phyloP scores from a whole-genome alignment of 192 early-diverging fungal genomes.

The Coemansia sp. region DNA sequence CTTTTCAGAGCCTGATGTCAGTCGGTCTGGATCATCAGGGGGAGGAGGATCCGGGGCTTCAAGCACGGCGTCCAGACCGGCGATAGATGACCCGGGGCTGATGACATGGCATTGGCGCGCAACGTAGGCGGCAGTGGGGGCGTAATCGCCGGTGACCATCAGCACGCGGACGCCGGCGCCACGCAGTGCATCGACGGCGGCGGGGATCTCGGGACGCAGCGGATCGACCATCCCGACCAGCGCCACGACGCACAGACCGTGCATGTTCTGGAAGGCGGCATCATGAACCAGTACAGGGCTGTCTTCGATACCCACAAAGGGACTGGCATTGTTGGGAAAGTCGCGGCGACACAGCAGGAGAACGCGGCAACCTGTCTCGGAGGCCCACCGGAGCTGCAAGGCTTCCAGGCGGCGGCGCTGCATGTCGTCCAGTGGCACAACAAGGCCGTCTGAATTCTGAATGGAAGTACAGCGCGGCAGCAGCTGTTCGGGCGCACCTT shows the following conservation, averaged over 20 bases:
- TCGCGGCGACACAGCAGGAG: conserved; percentile 50
- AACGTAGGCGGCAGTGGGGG: conserved; percentile 76
- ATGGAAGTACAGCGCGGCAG: conserved; percentile 54
- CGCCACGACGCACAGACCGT: conserved; percentile 67
- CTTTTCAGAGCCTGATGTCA: conserved; percentile 5
- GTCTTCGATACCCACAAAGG: conserved; percentile 48
- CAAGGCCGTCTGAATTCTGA: conserved; percentile 40
- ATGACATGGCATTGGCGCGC: conserved; percentile 78
- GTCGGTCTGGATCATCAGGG: too few species aligned
- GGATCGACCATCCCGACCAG: conserved; percentile 82
- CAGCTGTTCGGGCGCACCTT: conserved; percentile 81
- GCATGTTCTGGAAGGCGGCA: conserved; percentile 25
- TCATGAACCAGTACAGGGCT: conserved; percentile 28
- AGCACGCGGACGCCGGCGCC: conserved; percentile 71
- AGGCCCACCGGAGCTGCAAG: conserved; percentile 58
- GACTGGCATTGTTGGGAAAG: conserved; percentile 23
- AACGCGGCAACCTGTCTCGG: conserved; percentile 58
- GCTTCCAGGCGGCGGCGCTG: conserved; percentile 26
- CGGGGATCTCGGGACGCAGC: conserved; percentile 71
- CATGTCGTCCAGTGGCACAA: conserved; percentile 46
- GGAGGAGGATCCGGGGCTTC: too few species aligned
- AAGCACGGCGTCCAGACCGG: conserved; percentile 42
- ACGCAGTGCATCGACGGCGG: conserved; percentile 61
- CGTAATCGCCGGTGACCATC: conserved; percentile 87
- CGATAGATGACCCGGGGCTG: conserved; percentile 28